Percentiles rank a stretch among this genome's conserved stretches.
Conservation (phyloP, 1,284 basidiomycete genomes). For the Cryptococcus hybrid region DNA sequence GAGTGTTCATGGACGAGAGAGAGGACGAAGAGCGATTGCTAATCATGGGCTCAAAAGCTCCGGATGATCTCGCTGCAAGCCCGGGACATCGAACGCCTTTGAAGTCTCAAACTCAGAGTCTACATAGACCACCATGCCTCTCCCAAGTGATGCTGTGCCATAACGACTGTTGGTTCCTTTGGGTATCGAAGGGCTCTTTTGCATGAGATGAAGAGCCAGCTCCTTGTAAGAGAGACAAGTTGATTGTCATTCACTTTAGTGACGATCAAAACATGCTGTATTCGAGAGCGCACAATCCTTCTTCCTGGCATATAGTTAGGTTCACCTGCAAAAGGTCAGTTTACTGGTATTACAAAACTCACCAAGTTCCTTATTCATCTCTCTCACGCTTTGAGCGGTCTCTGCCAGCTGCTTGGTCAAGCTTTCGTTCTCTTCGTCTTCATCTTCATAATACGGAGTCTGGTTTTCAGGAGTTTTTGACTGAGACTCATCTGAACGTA, state of each 20-base stretch:
- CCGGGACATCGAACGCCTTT: slow-evolving; percentile 89
- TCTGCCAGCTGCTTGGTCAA: slow-evolving; percentile 92
- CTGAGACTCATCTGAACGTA: too few relatives aligned
- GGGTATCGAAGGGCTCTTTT: slow-evolving; percentile 54
- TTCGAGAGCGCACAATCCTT: slow-evolving; percentile 84
- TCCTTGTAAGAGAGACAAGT: slow-evolving; percentile 93
- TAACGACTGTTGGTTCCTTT: slow-evolving; percentile 8
- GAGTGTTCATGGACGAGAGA: not conserved
- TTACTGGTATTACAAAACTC: slow-evolving; percentile 41
- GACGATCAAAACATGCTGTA: slow-evolving; percentile 92
- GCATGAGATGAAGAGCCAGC: slow-evolving; percentile 91
- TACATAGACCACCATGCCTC: slow-evolving; percentile 64
- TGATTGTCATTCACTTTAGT: slow-evolving; percentile 98
- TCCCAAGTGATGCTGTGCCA: not conserved
- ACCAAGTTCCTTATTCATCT: slow-evolving; percentile 99
- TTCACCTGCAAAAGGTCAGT: not conserved
- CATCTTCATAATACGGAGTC: slow-evolving; percentile 24
- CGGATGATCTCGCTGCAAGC: slow-evolving; percentile 81
- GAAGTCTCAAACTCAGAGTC: slow-evolving; percentile 87
- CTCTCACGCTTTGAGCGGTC: slow-evolving; percentile 93
- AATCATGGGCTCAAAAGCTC: slow-evolving; percentile 78
- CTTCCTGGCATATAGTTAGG: slow-evolving; percentile 60
- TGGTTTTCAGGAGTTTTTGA: too few relatives aligned
- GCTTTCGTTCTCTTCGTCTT: slow-evolving; percentile 63
- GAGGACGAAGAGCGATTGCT: slow-evolving; percentile 64